Evolutionary conservation across 768 basidiomycete genomes (phyloP), one percentile per base, ranked within the genome.

Genomic region (Xerocomellus intermedius): DNA sequence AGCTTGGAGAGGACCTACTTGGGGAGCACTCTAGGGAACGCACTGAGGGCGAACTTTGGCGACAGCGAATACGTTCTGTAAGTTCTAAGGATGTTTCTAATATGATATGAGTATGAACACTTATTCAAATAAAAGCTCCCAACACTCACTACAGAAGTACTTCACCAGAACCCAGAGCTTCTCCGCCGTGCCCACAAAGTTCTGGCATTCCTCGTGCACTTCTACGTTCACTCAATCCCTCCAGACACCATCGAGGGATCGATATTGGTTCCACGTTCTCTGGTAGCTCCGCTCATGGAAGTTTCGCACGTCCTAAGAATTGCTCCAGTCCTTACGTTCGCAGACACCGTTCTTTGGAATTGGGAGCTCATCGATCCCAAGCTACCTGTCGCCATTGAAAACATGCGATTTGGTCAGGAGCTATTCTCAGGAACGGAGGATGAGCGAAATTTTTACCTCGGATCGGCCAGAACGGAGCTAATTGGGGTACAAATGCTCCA

Each of bases 281-380:
- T 99, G 38, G 81, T 91, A 1, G 71, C 90, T 22, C 95, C 96
- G 0, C 78, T 97, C 28, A 80, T 91, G 28, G 65, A 79, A 17
- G 84, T 96, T 44, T 96, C 93, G 14, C 79, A 79, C 10, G 72
- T 80, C 48, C 80, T 99, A 39, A 85, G 84, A 48, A 86, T 95
- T n/a, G 94, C 95, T 7, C 96, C 96, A 5, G 83, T 99, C 58
- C 77, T 98, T 60, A 99, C 95, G 0, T 99, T 94, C 67, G 91
- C 95, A 26, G 96, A 97, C 68, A 94, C 91, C 17, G 95, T 99
- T 14, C 80, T 98, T 2, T 99, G 93, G 92, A 97, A 98, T 68
- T 88, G 83, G 79, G 83, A 84, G 36, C 75, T 82, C 41, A 67
- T 81, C 51, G 76, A 87, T 64, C 76, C 86, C 22, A 69, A 71